Percentiles rank a stretch among this genome's conserved stretches.
Conservation (phyloP, 192 early-diverging fungal genomes). For the Chytriomyces hyalinus region DNA sequence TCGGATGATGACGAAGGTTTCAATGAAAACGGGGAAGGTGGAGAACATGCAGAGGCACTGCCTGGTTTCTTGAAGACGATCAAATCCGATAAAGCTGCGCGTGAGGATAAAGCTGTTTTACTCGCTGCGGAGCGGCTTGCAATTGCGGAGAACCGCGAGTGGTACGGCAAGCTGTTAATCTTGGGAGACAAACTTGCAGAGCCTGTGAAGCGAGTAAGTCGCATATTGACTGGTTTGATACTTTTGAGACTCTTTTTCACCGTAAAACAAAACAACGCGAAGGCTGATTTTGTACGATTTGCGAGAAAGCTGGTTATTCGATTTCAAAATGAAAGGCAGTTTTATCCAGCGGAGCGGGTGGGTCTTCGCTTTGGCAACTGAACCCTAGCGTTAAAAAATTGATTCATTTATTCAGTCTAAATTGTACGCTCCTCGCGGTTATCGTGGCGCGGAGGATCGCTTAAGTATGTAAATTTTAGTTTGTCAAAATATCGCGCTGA, state of each 20-base stretch:
- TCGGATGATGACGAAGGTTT: background rate
- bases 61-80: conserved; percentile 20
- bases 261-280: no score
- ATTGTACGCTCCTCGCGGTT: conserved; percentile 13
- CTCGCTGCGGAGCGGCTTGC: conserved; percentile 7
- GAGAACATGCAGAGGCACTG: background rate
- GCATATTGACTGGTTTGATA: background rate
- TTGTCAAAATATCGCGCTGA: background rate
- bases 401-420: background rate
- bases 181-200: conserved; percentile 15
- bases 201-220: conserved; percentile 26
- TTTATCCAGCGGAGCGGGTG: conserved; percentile 45
- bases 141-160: conserved; percentile 17
- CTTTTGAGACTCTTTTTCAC: background rate
- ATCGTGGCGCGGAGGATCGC: conserved; percentile 11
- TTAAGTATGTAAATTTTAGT: conserved; percentile 6
- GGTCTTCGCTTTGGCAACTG: background rate
- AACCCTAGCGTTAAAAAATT: background rate
- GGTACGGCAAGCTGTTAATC: conserved; percentile 16
- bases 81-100: background rate
- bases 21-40: background rate
- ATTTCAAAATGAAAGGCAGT: conserved; percentile 46
- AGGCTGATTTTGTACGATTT: conserved; percentile 45
- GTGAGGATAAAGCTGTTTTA: conserved; percentile 26
- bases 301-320: conserved; percentile 37